Percentiles rank a stretch among this genome's conserved stretches.
phyloP scores from a whole-genome alignment of 495 filamentous ascomycete genomes.

The Penicillium paxilli region DNA sequence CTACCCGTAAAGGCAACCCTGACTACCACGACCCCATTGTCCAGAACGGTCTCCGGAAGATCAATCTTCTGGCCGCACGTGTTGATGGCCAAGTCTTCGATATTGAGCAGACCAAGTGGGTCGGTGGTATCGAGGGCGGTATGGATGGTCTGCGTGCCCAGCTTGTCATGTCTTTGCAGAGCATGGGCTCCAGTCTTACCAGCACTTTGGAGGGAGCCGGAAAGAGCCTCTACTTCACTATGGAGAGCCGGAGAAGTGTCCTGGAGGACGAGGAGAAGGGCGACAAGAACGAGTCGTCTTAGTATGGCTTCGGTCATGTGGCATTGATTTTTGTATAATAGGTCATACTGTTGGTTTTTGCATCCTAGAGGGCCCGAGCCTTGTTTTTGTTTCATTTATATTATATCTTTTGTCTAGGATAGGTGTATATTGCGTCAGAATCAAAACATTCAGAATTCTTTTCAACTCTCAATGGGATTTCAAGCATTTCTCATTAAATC shows the following conservation, averaged over 20 bases:
- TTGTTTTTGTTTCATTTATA: conserved; percentile 4
- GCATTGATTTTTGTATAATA: conserved; percentile 43
- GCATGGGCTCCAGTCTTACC: conserved; percentile 71
- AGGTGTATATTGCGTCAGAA: conserved; percentile 24
- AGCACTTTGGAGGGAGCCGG: conserved; percentile 71
- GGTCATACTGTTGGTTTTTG: conserved; percentile 22
- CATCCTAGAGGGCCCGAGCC: conserved; percentile 10
- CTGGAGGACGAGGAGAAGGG: conserved; percentile 70
- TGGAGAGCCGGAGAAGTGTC: conserved; percentile 74
- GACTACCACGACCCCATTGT: conserved; percentile 75
- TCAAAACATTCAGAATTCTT: conserved; percentile 2
- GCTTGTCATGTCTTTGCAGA: conserved; percentile 75
- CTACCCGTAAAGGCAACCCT: conserved; percentile 70
- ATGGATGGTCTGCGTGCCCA: conserved; percentile 79
- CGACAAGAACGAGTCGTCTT: conserved; percentile 41
- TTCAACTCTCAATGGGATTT: neutral
- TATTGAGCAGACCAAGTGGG: conserved; percentile 73
- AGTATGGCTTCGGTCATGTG: conserved; percentile 9
- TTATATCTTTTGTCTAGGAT: conserved; percentile 14
- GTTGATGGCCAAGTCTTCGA: conserved; percentile 84
- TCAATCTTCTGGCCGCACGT: conserved; percentile 81
- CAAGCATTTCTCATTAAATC: neutral
- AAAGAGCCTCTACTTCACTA: conserved; percentile 77
- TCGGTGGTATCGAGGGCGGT: conserved; percentile 80
- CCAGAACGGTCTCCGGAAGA: conserved; percentile 79